Base-by-base conservation (phyloP, 2,329 filamentous ascomycete genomes). In the Colletotrichum abscissum region DNA sequence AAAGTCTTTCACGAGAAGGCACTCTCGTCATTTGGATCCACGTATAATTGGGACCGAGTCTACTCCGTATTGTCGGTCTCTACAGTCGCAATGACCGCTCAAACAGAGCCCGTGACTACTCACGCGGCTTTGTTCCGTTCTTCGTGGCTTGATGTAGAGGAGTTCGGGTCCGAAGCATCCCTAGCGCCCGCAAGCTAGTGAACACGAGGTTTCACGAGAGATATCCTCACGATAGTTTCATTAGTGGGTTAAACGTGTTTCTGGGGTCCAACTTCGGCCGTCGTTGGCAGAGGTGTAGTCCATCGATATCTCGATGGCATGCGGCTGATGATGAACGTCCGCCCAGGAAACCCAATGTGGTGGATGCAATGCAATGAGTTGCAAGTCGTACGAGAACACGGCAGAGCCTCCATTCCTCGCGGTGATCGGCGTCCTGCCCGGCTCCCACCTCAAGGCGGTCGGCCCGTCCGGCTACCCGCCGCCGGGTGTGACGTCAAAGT, bases 351-450 rank as follows among this genome's bases (percentile, higher is more conserved):
- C 11, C 4, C 24, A 19, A 62, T n/a, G 5, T 14, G 28, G 4
- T 55, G 52, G 26, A 26, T 24, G 58, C 38, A 16, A 16, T 42
- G 38, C 14, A 5, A 42, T 42, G 38, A 42, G 8, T 35, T 46
- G 33, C 1, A 38, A 28, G 14, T 24, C 33, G 14, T 33, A 33
- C 67, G 63, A 26, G 28, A 38, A 14, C 11, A 22, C 46, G 64
- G 49, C 69, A 63, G 64, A 35, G 49, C 57, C 63, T 63, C 65
- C 28, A 26, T 38, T 26, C 5, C 24, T 55, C 58, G 9, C 30
- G 55, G 42, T 26, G 24, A 52, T 49, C 65, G 58, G 28, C 57
- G 69, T 56, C 5, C 28, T 35, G 26, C 22, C 28, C 54, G 52
- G 33, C 19, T 28, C 30, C 19, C 28, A 35, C 26, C n/a, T 35